Base-by-base conservation (phyloP, 768 basidiomycete genomes). In the Saitozyma podzolica region DNA sequence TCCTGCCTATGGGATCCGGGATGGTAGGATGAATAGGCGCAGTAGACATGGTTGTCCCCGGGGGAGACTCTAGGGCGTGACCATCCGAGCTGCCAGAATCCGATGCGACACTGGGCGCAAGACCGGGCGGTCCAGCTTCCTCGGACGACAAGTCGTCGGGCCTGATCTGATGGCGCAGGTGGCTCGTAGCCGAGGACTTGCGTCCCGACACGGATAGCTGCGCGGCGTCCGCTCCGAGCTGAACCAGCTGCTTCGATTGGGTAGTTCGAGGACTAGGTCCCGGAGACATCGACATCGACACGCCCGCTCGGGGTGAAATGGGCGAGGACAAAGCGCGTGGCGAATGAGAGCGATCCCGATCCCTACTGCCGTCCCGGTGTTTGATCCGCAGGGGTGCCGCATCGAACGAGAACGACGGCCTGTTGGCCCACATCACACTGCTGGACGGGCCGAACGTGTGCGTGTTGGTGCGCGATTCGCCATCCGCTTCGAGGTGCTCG, bases 21-120 rank as follows among this genome's bases (percentile, higher is more conserved):
- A 29, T 29, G 29, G 29, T 5, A 29, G 29, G 29, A 29, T 29
- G 29, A 5, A 29, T 29, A 29, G 29, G 29, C 29, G 29, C 29
- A 29, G 29, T 29, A 5, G 29, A 29, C 29, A 29, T 29, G 29
- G 29, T 29, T 29, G 39, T 17, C 6, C 56, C 47, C 16, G 60
- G 64, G 2, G 72, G 72, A 10, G 69, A 70, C 8, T 70, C 67
- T 29, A 70, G 50, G 5, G 61, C 55, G 41, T 72, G 64, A 14
- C 69, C 71, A 41, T 75, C 73, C n/a, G 69, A 71, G 16, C 67
- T 69, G 1, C 63, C 70, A 9, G 68, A 70, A 53, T 73, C 74
- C 9, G 63, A 63, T 4, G 72, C 74, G 14, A 69, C 59, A 29
- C 67, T 69, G 1, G 69, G 72, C 13, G 74, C 74, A 6, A 75